Evolutionary conservation across 192 early-diverging fungal species (phyloP), one percentile per base, ranked within the genome.

Genomic region (Phlyctochytrium arcticum): DNA sequence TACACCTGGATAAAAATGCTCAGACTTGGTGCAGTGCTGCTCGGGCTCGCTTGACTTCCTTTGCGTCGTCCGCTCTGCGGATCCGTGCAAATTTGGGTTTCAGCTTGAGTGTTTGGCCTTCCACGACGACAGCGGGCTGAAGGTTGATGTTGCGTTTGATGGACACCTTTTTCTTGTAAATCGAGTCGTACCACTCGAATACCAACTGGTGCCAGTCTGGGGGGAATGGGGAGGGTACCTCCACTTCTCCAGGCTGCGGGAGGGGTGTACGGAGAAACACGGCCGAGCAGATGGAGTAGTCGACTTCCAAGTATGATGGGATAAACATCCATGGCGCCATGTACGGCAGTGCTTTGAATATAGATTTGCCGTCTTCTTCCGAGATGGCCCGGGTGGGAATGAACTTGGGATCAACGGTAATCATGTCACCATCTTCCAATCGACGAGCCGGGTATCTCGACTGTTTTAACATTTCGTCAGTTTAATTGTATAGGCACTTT

Each of bases 221-320:
- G 32, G 92, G 89, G 73, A 85, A 94, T 15, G 96, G 96, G 49
- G 92, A 93, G 34, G 96, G 96, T 31, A 98, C 81, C 80, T 98
- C 96, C 55, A 89, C 88, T 36, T 78, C 69, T 61, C 84, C 82
- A 12, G 94, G 92, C 66, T 90, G 84, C 23, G 90, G 90, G 46
- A 95, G 83, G 12, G 96, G 96, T 27, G 88, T 76, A 54, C 94
- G 88, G 46, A 98, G 74, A 68, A 93, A 93, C 46, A 94, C 86
- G 1, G 85, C 79, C 31, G 89, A 90, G 85, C 93, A 95, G 6
- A 89, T 93, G 71, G 89, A 88, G 79, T 94, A 98, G 80, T 93
- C 89, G 49, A 98, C 94, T 78, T 98, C 96, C 27, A 98, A 87
- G 72, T 98, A 98, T 50, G 92, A 86, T 6, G 96, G 96, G 19